Conservation (phyloP, 345 rosid genomes). For the Bruguiera parviflora region DNA sequence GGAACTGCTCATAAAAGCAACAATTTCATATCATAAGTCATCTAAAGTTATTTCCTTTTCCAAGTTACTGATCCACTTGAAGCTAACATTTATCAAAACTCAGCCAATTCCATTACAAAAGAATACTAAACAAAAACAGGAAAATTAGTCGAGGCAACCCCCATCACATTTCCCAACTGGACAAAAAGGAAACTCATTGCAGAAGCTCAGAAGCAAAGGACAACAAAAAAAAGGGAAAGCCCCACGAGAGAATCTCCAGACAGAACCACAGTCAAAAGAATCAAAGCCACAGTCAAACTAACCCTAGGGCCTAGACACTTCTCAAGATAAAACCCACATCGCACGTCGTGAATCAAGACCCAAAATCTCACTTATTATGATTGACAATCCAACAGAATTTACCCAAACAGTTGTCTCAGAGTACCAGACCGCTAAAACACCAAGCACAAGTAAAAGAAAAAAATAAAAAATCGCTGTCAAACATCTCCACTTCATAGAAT, state of each 20-base stretch:
- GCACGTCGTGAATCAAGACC: constrained; percentile 5
- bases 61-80: background rate
- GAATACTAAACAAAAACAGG: background rate
- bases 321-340: background rate
- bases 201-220: background rate
- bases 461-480: no score
- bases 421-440: background rate
- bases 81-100: background rate
- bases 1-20: background rate
- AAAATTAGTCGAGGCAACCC: background rate
- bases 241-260: background rate
- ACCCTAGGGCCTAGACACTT: background rate
- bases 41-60: background rate
- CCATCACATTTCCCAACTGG: background rate
- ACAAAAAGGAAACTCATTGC: background rate
- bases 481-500: no score
- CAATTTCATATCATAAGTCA: background rate
- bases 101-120: background rate
- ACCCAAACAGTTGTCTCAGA: background rate
- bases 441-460: background rate
- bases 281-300: background rate
- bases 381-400: constrained; percentile 15
- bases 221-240: background rate
- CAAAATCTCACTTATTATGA: constrained; percentile 14
- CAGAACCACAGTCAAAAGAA: constrained; percentile 13